Conservation (phyloP, 805 yeast species). For the Lachancea meyersii region DNA sequence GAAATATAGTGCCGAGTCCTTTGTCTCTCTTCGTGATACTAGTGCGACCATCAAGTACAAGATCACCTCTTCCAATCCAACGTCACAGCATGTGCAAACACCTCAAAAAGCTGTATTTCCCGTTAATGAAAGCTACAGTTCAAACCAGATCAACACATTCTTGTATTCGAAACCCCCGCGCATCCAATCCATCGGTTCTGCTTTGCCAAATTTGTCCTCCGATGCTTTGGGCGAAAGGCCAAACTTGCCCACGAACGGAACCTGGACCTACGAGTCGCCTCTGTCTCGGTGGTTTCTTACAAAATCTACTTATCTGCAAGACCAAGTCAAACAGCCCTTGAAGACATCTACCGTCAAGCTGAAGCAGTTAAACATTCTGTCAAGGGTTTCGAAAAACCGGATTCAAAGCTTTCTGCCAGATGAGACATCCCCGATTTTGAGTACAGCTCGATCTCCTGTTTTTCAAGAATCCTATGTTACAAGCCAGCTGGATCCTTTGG, state of each 20-base stretch:
- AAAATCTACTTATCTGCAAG: slow-evolving; percentile 25
- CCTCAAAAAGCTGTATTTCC: slow-evolving; percentile 10
- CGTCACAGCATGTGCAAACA: slow-evolving; percentile 7
- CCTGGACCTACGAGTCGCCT: slow-evolving; percentile 32
- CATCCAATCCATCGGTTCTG: slow-evolving; percentile 20
- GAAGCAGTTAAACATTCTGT: slow-evolving; percentile 24
- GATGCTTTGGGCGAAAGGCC: slow-evolving; percentile 3
- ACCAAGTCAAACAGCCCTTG: slow-evolving; percentile 14
- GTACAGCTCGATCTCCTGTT: background rate
- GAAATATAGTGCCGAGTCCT: background rate
- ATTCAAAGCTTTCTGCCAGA: slow-evolving; percentile 9
- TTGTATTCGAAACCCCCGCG: slow-evolving; percentile 27
- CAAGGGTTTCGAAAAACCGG: slow-evolving; percentile 16
- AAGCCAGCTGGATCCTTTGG: slow-evolving; percentile 6
- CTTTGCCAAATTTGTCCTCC: slow-evolving; percentile 10
- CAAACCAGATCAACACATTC: slow-evolving; percentile 18
- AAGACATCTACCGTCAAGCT: slow-evolving; percentile 24
- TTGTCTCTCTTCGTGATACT: background rate
- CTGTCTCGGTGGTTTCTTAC: slow-evolving; percentile 31
- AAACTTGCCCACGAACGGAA: background rate
- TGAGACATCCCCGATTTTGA: slow-evolving; percentile 25
- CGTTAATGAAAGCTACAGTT: slow-evolving; percentile 3
- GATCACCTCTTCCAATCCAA: background rate
- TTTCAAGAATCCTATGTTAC: background rate
- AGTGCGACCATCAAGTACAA: slow-evolving; percentile 6